Percentiles rank a stretch among this genome's conserved stretches.
phyloP scores from a whole-genome alignment of 257 asterid genomes.

The Gynochthodes officinalis region DNA sequence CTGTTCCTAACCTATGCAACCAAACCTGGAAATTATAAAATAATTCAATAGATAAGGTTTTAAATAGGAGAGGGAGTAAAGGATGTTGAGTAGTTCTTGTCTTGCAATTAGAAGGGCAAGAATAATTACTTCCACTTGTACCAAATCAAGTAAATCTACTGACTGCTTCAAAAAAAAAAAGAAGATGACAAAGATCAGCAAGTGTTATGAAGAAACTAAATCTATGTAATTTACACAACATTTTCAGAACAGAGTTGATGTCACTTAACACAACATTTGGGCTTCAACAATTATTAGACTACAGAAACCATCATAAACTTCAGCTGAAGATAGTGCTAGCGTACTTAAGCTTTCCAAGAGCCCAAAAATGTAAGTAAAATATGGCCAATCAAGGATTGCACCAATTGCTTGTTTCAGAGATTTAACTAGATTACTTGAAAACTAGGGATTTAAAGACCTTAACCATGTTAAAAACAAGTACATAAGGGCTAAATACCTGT shows the following conservation, averaged over 20 bases:
- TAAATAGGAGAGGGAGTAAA: background rate
- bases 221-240: background rate
- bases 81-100: background rate
- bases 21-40: constrained; percentile 57
- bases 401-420: background rate
- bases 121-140: background rate
- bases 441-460: background rate
- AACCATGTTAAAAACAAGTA: background rate
- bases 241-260: no score
- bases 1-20: constrained; percentile 75
- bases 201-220: background rate
- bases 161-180: background rate
- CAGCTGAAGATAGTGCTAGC: background rate
- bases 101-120: background rate
- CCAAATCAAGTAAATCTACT: background rate
- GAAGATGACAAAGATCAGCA: background rate
- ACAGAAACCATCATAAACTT: background rate
- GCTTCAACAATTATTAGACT: background rate
- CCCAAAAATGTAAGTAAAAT: background rate
- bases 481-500: no score
- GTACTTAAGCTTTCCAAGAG: background rate
- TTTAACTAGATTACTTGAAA: background rate
- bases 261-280: background rate
- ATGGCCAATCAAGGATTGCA: background rate
- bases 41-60: constrained; percentile 7